A percentile compares a stretch with the other conserved stretches of the same genome.
Conservation (phyloP, 148 eudicot genomes). For the Dianthus caryophyllus region DNA sequence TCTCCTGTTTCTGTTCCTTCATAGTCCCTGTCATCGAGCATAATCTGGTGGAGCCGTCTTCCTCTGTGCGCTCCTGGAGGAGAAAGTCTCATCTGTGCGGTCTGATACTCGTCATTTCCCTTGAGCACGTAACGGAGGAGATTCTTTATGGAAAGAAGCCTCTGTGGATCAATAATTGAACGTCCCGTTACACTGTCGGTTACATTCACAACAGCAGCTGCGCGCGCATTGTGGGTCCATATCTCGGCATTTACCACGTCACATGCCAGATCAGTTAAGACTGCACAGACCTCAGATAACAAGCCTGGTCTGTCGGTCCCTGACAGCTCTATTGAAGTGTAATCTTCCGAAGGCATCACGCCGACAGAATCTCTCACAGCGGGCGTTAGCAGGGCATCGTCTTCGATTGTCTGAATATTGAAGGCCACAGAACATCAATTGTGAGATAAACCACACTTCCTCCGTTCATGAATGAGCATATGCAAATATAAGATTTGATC, state of each 20-base stretch:
- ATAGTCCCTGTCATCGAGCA: conserved; percentile 85
- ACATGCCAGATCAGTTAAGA: neutral
- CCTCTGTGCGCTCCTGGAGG: conserved; percentile 59
- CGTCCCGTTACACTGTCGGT: conserved; percentile 6
- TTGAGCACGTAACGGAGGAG: conserved; percentile 64
- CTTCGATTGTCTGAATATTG: conserved; percentile 53
- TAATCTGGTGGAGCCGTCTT: conserved; percentile 84
- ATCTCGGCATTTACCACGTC: conserved; percentile 38
- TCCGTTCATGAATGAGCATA: too few species aligned
- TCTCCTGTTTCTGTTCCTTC: conserved; percentile 39
- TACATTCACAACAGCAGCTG: conserved; percentile 10
- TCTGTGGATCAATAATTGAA: conserved; percentile 59
- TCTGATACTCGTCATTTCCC: conserved; percentile 53
- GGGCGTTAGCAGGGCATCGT: conserved; percentile 41
- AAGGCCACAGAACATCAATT: neutral
- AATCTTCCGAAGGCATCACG: conserved; percentile 60
- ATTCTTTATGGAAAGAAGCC: conserved; percentile 50
- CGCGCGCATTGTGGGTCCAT: conserved; percentile 60
- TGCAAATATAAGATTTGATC: too few species aligned
- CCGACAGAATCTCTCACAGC: conserved; percentile 64
- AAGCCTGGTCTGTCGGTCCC: neutral
- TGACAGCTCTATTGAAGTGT: conserved; percentile 39
- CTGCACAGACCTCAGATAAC: conserved; percentile 13
- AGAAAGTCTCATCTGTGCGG: conserved; percentile 63
- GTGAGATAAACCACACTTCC: neutral